Base-by-base conservation (phyloP, 306 rosid species). In the Begonia fuchsioides region DNA sequence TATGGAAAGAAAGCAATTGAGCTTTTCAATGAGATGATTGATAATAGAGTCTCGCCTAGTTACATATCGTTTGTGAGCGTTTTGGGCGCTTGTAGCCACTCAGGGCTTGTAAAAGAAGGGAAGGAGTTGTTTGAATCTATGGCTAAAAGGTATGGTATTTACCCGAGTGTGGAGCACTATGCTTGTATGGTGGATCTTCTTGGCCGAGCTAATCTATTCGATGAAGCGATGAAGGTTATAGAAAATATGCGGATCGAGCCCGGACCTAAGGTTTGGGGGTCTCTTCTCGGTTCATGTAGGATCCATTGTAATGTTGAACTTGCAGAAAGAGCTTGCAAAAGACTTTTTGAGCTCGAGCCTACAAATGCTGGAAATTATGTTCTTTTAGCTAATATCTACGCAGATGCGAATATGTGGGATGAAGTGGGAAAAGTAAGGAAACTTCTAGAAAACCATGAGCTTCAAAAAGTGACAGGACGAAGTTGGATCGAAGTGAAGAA, bases 151-250 rank as follows among this genome's bases (percentile, higher is more conserved):
- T 73, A 81, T 41, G 47, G 66, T 13, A 64, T 86, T 48, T 68
- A 76, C 56, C 93, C 93, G 20, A 76, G 78, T 32, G 63, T 69
- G 70, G 95, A 85, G 76, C 95, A 85, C 55, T 81, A 85, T 70
- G 84, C 95, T 59, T 78, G 86, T 67, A 73, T 88, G 86, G 97
- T 88, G 57, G 97, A 88, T 73, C 88, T 88, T 66, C 90, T 84
- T 32, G 95, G 97, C 13, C 83, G 93, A 35, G 93, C 97, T 50
- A 88, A 88, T 59, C 70, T 58, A 57, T 74, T 88, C 7, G 84
- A 81, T 41, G 93, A 84, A 72, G 97, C 97, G 55, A 76, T 79
- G 50, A 70, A 75, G 63, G 44, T 88, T 53, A 68, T 88, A 20
- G 93, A 88, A 39, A 68, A 68, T 58, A 78, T 86, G 88, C 68